phyloP scores from a whole-genome alignment of 371 early-diverging fungal genomes.

The Mucor velutinosus region DNA sequence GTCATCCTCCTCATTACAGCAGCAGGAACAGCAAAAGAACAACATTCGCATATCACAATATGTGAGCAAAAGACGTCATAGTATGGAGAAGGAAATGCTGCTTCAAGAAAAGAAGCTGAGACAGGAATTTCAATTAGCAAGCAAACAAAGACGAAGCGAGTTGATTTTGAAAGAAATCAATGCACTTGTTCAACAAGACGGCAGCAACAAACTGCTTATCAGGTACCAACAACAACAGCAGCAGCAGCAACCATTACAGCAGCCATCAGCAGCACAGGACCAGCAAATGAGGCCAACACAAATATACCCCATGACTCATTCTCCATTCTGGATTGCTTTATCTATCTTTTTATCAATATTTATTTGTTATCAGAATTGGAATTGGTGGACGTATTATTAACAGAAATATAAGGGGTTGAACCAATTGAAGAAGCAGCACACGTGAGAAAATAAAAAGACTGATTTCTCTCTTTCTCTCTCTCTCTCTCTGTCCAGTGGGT shows the following conservation, averaged over 20 bases:
- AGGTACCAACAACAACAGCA: neutral
- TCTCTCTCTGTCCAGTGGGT: neutral
- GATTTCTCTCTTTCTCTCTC: neutral
- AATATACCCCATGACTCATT: conserved; percentile 1
- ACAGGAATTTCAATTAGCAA: conserved; percentile 16
- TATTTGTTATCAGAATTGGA: conserved; percentile 15
- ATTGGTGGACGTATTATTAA: conserved; percentile 4
- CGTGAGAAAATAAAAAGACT: neutral
- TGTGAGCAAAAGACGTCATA: conserved; percentile 22
- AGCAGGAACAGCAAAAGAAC: conserved; percentile 13
- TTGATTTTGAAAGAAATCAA: conserved; percentile 13
- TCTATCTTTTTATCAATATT: conserved; percentile 4
- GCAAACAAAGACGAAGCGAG: conserved; percentile 10
- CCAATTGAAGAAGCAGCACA: neutral
- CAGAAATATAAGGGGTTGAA: neutral
- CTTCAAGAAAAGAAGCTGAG: conserved; percentile 21
- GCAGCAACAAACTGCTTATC: neutral
- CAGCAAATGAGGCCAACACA: neutral
- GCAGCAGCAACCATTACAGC: neutral
- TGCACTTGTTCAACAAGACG: neutral
- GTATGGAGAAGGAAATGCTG: conserved; percentile 27
- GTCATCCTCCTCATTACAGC: neutral
- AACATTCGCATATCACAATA: conserved; percentile 20
- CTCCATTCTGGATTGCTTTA: conserved; percentile 1
- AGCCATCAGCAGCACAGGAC: neutral